Evolutionary conservation across 768 basidiomycete species (phyloP), one percentile per base, ranked within the genome.

Genomic region (Suillus americanus): DNA sequence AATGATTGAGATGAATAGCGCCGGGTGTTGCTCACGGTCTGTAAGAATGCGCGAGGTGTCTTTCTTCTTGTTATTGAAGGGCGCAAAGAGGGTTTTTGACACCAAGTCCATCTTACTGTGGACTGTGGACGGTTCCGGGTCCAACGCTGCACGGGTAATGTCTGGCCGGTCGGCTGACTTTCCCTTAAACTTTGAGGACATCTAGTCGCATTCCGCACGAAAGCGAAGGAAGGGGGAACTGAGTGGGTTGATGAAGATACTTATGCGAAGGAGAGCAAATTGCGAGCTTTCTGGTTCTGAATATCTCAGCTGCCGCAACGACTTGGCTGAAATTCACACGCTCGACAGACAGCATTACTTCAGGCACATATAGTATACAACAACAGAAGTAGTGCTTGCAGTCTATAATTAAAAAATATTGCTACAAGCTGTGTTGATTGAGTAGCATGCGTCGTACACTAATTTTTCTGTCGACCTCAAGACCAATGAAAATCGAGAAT

Each of bases 401-500:
- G 38, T 57, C 38, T 57, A 57, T 57, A 37, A 40, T 54, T 57
- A 57, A 40, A 57, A 40, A 40, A 57, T 57, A 40, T 38, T 40
- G 56, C 40, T 57, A 57, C 56, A 57, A 38, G 16, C 56, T 23
- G 55, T 16, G 23, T 37, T 23, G 4, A 16, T 37, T 23, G 4
- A 16, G 55, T 13, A 54, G 20, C 33, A 25, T 38, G 37, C 38
- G 38, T 40, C 25, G 9, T 40, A 57, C 38, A 38, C 38, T 57
- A 40, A 37, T 57, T 57, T 57, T 57, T 23, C 35, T 56, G 14
- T 40, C 23, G 1, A 25, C 56, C 37, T 30, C 30, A 35, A 35
- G 83, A 82, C 91, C 90, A 92, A 56, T 88, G 81, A 72, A 94
- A 86, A 73, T 95, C 93, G 50, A 95, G 64, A 45, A 92, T 79